phyloP scores from a whole-genome alignment of 2,329 filamentous ascomycete species.

The Aureobasidium sp. region DNA sequence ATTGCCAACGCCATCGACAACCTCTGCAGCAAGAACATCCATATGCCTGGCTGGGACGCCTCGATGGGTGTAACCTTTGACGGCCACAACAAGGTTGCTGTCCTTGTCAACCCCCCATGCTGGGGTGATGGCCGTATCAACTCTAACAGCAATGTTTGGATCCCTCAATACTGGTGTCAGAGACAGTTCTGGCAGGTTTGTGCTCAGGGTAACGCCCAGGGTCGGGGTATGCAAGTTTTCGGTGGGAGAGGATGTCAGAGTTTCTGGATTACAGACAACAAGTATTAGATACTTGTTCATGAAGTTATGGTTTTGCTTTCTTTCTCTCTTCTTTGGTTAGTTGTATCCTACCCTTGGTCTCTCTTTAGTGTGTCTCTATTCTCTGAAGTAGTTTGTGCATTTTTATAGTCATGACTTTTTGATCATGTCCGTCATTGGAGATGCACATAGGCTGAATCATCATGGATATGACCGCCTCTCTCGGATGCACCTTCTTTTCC shows the following conservation, averaged over 20 bases:
- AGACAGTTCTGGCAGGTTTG: slow-evolving; percentile 20
- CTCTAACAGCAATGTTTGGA: slow-evolving; percentile 19
- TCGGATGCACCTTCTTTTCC: too few relatives aligned
- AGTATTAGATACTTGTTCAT: background rate
- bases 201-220: slow-evolving; percentile 12
- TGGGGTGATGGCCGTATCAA: background rate
- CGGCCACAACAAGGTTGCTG: background rate
- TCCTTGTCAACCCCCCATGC: background rate
- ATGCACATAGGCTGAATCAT: too few relatives aligned
- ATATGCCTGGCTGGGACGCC: slow-evolving; percentile 14
- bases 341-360: background rate
- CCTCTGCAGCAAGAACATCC: slow-evolving; percentile 16
- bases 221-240: slow-evolving; percentile 4
- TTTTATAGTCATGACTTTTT: too few relatives aligned
- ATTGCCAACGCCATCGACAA: slow-evolving; percentile 15
- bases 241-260: slow-evolving; percentile 18
- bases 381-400: too few relatives aligned
- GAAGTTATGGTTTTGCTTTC: background rate
- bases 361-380: background rate
- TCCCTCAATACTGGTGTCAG: slow-evolving; percentile 20
- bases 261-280: background rate
- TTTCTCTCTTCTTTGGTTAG: background rate
- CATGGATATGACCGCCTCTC: too few relatives aligned
- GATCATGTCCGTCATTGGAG: too few relatives aligned
- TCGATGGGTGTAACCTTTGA: background rate